Evolutionary conservation across 176 grass and related monocot species (phyloP), one percentile per base, ranked within the genome.

Genomic region (Lolium multiflorum): DNA sequence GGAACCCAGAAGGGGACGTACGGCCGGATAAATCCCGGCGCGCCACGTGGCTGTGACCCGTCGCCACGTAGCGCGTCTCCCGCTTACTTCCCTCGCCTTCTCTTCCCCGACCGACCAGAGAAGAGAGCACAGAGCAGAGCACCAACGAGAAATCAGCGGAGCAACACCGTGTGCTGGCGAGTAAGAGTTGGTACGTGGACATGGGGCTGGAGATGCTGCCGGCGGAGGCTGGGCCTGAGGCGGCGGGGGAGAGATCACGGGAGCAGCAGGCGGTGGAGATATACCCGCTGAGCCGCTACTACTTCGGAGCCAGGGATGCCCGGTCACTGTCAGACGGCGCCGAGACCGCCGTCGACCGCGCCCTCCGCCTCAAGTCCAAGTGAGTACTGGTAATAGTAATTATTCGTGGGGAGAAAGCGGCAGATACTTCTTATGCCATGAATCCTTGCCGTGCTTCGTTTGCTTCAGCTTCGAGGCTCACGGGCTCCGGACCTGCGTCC

Each of bases 401-500:
- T 31, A 65, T 0, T 35, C 31, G 31, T 26, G 41, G 41, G 7
- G 2, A 5, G 5, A 8, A 55, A 17, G 51, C 51, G 7, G 6
- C 11, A 49, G 20, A 13, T 74, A 16, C 71, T 51, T 11, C 31
- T 35, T 35, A 35, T 35, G 31, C 31, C 31, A 35, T 35, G 31
- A 35, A 35, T 35, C 31, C 31, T 35, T 35, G 31, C 31, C 31
- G 68, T 80, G 14, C n/a, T 44, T 79, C 8, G 38, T 71, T 43
- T 11, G 3, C 72, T 43, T 74, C 85, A 95, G 93, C 75, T 88
- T 90, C 59, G 90, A 85, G 11, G 85, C 75, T n/a, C 82, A 64
- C 81, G 90, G 90, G 63, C 58, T 90, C 55, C 86, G 88, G 55
- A 95, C 93, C 52, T 81, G 37, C 90, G 93, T 95, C 80, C 61